These are phyloP conservation scores for Termitomyces sp. DNA, from an alignment of 768 basidiomycete genomes.

Conservation along the genomic window DNA sequence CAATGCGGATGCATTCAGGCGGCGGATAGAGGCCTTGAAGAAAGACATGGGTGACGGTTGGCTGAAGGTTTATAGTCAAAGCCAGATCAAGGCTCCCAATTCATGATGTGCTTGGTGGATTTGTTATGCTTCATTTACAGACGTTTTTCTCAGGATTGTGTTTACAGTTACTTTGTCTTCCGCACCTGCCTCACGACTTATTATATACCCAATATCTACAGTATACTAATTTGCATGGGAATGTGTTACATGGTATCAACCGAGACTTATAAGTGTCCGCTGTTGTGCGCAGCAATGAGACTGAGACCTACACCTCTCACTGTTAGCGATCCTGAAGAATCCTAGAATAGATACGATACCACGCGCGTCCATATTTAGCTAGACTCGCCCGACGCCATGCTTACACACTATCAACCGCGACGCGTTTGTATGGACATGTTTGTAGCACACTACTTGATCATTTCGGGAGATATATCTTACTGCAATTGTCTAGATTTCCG, in stretches of 20 bases:
- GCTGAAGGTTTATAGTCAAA: slow-evolving; percentile 80
- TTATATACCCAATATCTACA: neutral
- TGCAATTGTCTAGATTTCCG: neutral
- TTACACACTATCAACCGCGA: neutral
- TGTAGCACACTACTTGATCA: neutral
- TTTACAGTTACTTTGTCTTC: neutral
- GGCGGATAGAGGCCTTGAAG: slow-evolving; percentile 74
- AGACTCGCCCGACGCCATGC: too few species aligned
- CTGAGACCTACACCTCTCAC: too few species aligned
- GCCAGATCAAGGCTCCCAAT: slow-evolving; percentile 20
- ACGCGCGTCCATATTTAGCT: neutral
- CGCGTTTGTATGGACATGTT: neutral
- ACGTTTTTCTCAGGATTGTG: neutral
- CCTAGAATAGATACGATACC: neutral
- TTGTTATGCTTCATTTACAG: neutral
- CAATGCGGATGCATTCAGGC: slow-evolving; percentile 68
- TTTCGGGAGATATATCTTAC: neutral
- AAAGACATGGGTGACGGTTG: slow-evolving; percentile 88
- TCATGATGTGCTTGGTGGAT: slow-evolving; percentile 1
- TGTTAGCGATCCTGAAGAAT: neutral
- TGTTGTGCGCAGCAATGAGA: too few species aligned
- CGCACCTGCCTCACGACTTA: neutral
- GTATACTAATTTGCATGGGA: neutral
- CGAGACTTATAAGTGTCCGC: neutral
- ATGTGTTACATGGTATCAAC: neutral